These are phyloP conservation scores for Calocera viscosa DNA, from an alignment of 768 basidiomycete genomes.

Conservation along the genomic window DNA sequence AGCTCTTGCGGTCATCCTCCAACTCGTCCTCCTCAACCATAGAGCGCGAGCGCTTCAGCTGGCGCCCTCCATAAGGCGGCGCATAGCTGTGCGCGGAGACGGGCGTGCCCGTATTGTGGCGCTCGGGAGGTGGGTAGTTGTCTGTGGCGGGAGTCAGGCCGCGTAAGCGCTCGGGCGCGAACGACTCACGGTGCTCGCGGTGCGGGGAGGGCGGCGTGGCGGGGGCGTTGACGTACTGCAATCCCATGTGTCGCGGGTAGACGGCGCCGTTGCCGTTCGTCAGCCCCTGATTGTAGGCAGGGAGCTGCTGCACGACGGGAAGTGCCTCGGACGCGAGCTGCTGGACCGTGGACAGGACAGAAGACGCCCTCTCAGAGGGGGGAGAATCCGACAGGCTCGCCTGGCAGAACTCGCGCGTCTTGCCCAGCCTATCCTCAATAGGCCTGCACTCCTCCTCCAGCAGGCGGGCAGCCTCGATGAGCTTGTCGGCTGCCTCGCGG, in stretches of 20 bases:
- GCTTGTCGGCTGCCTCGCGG: constrained; percentile 1
- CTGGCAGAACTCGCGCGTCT: background rate
- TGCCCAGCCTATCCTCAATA: background rate
- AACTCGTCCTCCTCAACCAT: constrained; percentile 6
- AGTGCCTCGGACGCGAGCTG: constrained; percentile 2
- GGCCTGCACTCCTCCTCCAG: constrained; percentile 4
- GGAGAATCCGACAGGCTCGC: constrained; percentile 1
- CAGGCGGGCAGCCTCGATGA: background rate
- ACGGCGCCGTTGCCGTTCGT: background rate
- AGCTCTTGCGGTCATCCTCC: constrained; percentile 2
- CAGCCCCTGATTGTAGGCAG: background rate
- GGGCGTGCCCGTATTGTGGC: background rate
- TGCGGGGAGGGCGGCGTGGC: background rate
- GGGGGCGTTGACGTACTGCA: constrained; percentile 6
- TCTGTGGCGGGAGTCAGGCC: background rate
- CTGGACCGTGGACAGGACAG: background rate
- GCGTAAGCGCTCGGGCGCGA: background rate
- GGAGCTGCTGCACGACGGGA: constrained; percentile 4
- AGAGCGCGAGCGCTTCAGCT: background rate
- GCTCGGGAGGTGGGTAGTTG: background rate
- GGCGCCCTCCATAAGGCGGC: background rate
- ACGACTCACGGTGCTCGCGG: constrained; percentile 6
- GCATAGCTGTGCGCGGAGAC: constrained; percentile 2
- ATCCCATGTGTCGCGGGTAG: background rate
- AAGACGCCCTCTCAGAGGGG: background rate